Percentiles rank a stretch among this genome's conserved stretches.
These are phyloP conservation scores for Ogataea nonfermentans DNA, from an alignment of 805 yeast genomes.

Conservation along the genomic window DNA sequence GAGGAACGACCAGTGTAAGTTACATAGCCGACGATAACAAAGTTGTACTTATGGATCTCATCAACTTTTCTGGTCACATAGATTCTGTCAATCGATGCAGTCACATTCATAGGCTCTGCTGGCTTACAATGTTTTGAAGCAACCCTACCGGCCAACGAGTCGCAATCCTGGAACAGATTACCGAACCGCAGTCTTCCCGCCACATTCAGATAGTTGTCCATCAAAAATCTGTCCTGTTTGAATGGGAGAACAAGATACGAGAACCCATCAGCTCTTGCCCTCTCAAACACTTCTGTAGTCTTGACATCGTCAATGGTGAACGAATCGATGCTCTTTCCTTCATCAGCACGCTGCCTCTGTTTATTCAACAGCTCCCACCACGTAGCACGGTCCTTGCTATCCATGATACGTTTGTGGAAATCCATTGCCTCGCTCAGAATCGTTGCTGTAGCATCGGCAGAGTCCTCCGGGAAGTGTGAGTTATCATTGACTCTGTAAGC, in stretches of 20 bases:
- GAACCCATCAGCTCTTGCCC: constrained; percentile 76
- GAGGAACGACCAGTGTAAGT: constrained; percentile 95
- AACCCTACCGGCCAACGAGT: constrained; percentile 90
- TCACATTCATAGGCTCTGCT: constrained; percentile 91
- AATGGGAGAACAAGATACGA: constrained; percentile 72
- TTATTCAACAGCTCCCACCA: constrained; percentile 86
- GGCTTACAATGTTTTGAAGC: constrained; percentile 94
- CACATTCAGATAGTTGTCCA: constrained; percentile 87
- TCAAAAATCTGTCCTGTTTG: constrained; percentile 74
- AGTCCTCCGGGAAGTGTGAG: constrained; percentile 47
- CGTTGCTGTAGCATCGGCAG: constrained; percentile 77
- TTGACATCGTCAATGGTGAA: constrained; percentile 70
- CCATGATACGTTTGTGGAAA: constrained; percentile 39
- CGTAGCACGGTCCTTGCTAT: constrained; percentile 50
- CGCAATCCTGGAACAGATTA: constrained; percentile 90
- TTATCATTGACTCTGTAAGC: constrained; percentile 28
- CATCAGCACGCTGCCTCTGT: constrained; percentile 63
- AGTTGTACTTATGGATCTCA: constrained; percentile 69
- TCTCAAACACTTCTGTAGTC: constrained; percentile 66
- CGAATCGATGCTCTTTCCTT: constrained; percentile 71
- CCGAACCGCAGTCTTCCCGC: constrained; percentile 92
- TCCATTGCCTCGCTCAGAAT: constrained; percentile 60
- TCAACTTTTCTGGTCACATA: constrained; percentile 83
- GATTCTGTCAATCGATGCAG: constrained; percentile 92
- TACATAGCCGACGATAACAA: constrained; percentile 84